Base-by-base conservation (phyloP, 805 yeast genomes). In the Ogataea henricii region DNA sequence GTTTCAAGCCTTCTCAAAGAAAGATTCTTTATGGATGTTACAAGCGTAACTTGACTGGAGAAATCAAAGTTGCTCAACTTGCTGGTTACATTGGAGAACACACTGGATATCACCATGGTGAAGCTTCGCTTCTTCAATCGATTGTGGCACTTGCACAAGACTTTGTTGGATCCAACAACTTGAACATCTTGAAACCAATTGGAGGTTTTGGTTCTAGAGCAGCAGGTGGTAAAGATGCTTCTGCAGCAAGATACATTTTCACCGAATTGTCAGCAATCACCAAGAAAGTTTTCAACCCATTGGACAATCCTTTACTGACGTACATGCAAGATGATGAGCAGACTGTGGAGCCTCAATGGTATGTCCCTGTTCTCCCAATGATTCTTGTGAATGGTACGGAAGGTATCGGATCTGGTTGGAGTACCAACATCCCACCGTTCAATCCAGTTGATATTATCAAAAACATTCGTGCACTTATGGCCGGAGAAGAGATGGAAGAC, bases 371-470 rank as follows among this genome's bases (percentile, higher is more conserved):
- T n/a, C 58, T 94, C 33, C 99, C 99, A 8, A 88, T 90, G 89
- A 64, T 94, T n/a, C 74, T 94, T 52, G 96, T 94, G 4, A 94
- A 94, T 63, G 99, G 99, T 48, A 78, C 92, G 7, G 99, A 94
- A 68, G 99, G 99, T 72, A 94, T 94, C 66, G 99, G 99, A 53
- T 91, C 99, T 40, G 99, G 99, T 56, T 94, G 98, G 97, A 88
- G 96, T 55, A 90, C 98, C 1, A 82, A 81, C 52, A 85, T 94
- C 53, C 99, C 99, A 1, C 82, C 88, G 34, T 92, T 79, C 69
- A 90, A 94, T 64, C 99, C 99, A 0, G 59, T 66, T 12, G 98
- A 92, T 62, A 73, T 94, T 51, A 89, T 89, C 21, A 71, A 68
- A 2, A 94, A 94, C 58, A 71, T 94, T 26, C 80, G 81, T 49